phyloP scores from a whole-genome alignment of 148 eudicot genomes.

The Drosera capensis region DNA sequence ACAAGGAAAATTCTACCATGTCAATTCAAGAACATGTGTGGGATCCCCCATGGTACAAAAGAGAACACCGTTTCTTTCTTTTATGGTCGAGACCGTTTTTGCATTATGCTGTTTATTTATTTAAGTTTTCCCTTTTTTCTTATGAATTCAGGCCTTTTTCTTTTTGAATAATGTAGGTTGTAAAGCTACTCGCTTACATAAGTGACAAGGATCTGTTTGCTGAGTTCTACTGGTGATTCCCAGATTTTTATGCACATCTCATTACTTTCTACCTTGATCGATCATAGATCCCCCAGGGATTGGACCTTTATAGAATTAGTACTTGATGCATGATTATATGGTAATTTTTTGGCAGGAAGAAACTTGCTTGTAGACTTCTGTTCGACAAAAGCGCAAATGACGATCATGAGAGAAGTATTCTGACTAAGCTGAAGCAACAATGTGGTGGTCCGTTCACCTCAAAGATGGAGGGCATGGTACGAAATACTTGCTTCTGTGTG shows the following conservation, averaged over 20 bases:
- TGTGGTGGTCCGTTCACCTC: constrained; percentile 92
- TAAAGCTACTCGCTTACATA: constrained; percentile 72
- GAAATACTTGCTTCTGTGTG: constrained; percentile 6
- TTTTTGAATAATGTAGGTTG: constrained; percentile 57
- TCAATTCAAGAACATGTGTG: no score
- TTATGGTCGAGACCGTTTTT: no score
- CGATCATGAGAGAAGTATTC: constrained; percentile 82
- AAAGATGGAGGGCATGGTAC: constrained; percentile 91
- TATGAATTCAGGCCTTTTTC: no score
- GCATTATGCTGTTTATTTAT: no score
- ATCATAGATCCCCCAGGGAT: no score
- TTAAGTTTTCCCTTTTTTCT: no score
- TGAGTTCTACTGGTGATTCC: constrained; percentile 74
- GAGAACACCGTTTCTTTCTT: no score
- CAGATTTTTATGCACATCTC: not conserved
- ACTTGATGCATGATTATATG: no score
- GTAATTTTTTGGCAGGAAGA: constrained; percentile 51
- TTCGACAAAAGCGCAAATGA: constrained; percentile 91
- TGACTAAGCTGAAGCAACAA: constrained; percentile 79
- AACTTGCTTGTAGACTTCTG: constrained; percentile 74
- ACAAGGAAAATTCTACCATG: no score
- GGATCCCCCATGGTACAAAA: no score
- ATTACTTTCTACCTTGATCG: not conserved
- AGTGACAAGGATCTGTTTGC: constrained; percentile 82
- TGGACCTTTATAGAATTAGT: no score